A percentile compares a stretch with the other conserved stretches of the same genome.
These are phyloP conservation scores for Didymella keratinophila DNA, from an alignment of 2,329 filamentous ascomycete genomes.

Conservation along the genomic window DNA sequence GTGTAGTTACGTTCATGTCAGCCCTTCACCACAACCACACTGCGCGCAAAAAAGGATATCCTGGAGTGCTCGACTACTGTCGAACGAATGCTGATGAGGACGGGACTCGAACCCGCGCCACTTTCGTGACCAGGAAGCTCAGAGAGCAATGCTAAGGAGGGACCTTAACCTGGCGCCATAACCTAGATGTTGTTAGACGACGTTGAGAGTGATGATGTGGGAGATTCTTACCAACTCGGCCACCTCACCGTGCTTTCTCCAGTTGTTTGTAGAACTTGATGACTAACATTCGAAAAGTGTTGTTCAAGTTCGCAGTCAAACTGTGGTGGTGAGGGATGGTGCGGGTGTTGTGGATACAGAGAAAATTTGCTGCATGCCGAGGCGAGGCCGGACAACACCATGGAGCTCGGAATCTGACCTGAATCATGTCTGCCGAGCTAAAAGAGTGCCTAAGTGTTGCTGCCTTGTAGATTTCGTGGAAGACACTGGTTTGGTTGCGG, in stretches of 20 bases:
- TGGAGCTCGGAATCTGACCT: neutral
- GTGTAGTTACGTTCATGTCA: too few species aligned
- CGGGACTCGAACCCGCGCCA: conserved; percentile 3
- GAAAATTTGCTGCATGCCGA: neutral
- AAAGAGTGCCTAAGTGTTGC: neutral
- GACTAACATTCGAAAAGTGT: neutral
- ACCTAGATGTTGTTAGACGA: too few species aligned
- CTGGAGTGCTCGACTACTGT: conserved; percentile 1
- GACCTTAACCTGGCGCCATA: conserved; percentile 4
- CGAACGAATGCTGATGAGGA: conserved; percentile 4
- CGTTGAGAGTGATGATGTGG: neutral
- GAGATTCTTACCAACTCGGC: neutral
- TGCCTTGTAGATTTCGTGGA: neutral
- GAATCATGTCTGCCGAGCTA: neutral
- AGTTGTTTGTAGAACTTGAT: neutral
- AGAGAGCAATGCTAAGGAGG: conserved; percentile 1
- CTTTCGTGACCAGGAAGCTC: conserved; percentile 4
- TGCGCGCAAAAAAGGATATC: neutral
- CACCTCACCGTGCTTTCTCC: conserved; percentile 1
- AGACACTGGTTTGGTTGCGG: neutral
- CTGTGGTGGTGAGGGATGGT: too few species aligned
- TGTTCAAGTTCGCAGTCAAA: too few species aligned
- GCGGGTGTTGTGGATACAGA: neutral
- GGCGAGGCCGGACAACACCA: neutral
- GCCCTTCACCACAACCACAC: too few species aligned